phyloP scores from a whole-genome alignment of 495 filamentous ascomycete genomes.

The Podospora didyma region DNA sequence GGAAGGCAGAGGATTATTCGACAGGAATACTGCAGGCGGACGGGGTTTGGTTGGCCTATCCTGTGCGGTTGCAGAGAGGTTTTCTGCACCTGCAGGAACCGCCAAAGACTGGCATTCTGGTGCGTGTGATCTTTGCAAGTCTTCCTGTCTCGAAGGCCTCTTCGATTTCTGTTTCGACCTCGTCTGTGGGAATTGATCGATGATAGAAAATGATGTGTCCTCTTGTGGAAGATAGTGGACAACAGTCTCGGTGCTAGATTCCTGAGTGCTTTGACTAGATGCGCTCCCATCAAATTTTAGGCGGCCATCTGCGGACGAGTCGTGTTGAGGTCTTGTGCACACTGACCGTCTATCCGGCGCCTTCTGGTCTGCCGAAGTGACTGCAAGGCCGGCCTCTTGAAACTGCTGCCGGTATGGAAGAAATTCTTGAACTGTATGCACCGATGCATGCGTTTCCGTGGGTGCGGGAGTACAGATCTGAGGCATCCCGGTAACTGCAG shows the following conservation, averaged over 20 bases:
- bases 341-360: neutral
- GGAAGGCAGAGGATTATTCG: conserved; percentile 13
- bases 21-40: conserved; percentile 8
- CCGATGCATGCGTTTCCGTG: conserved; percentile 29
- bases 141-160: neutral
- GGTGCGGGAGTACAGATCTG: conserved; percentile 29
- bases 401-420: conserved; percentile 44
- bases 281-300: conserved; percentile 3
- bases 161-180: neutral
- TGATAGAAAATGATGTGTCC: neutral
- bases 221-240: conserved; percentile 4
- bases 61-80: neutral
- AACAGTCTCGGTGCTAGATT: conserved; percentile 14
- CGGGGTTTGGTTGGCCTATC: conserved; percentile 2
- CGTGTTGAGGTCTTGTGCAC: neutral
- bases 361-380: conserved; percentile 44
- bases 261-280: conserved; percentile 5
- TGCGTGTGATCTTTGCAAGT: neutral
- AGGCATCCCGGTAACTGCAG: conserved; percentile 19
- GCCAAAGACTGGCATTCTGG: neutral
- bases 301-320: conserved; percentile 1
- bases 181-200: conserved; percentile 3
- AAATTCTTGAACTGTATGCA: conserved; percentile 42
- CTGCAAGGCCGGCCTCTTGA: conserved; percentile 42
- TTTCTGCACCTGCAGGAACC: neutral